A percentile compares a stretch with the other conserved stretches of the same genome.
Evolutionary conservation across 2,329 filamentous ascomycete genomes (phyloP).

Genomic region (Thelonectria olida): DNA sequence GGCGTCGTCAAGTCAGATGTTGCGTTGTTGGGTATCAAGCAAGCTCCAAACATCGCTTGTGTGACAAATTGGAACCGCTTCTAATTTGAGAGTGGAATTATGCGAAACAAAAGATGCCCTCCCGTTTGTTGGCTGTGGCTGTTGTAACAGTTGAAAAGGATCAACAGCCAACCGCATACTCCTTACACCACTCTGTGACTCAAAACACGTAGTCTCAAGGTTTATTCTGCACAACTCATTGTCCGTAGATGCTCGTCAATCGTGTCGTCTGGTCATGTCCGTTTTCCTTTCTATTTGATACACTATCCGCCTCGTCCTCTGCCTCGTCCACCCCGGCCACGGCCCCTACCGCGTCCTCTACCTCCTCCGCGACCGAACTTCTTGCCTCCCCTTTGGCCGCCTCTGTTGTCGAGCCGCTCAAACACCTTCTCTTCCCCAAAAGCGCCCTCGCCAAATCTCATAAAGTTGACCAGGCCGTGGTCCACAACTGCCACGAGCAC

Average conservation of each 20-base stretch:
- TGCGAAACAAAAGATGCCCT: constrained; percentile 10
- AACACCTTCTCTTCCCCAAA: constrained; percentile 81
- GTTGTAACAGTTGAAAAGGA: not conserved
- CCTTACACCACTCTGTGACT: constrained; percentile 4
- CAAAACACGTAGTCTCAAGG: not conserved
- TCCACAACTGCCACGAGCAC: constrained; percentile 90
- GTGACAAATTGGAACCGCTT: constrained; percentile 2
- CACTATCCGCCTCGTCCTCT: constrained; percentile 37
- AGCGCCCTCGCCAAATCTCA: constrained; percentile 80
- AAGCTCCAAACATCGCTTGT: not conserved
- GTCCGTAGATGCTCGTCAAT: constrained; percentile 21
- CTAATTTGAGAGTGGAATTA: constrained; percentile 10
- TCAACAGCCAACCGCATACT: not conserved
- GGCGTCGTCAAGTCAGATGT: not conserved
- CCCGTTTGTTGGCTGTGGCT: not conserved
- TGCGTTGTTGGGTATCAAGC: constrained; percentile 4
- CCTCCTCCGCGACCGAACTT: constrained; percentile 54
- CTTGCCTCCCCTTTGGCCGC: constrained; percentile 51
- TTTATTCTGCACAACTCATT: not conserved
- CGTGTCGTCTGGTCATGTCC: constrained; percentile 16
- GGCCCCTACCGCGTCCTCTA: constrained; percentile 42
- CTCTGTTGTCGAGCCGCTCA: constrained; percentile 60
- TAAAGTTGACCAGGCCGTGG: constrained; percentile 87
- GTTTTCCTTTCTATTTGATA: constrained; percentile 22
- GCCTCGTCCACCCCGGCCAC: constrained; percentile 39